Conservation (phyloP, 306 rosid genomes). For the Trichosanthes truncata region DNA sequence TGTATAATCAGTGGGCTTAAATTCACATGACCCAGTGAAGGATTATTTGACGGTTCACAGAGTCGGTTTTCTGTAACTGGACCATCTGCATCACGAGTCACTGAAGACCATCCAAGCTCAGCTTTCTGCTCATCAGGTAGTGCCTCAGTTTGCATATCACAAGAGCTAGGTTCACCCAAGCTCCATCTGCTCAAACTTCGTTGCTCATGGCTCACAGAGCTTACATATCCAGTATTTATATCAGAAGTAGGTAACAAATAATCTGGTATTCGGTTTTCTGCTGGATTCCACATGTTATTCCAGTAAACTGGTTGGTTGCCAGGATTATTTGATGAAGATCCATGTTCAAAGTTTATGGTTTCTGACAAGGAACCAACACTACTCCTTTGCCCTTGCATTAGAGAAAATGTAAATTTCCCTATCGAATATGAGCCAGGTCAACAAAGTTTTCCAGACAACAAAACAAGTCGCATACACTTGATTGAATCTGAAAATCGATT, state of each 20-base stretch:
- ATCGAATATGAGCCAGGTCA: slow-evolving; percentile 14
- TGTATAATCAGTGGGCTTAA: slow-evolving; percentile 34
- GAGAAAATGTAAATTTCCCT: slow-evolving; percentile 23
- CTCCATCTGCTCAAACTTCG: slow-evolving; percentile 66
- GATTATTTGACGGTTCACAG: slow-evolving; percentile 38
- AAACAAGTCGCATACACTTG: slow-evolving; percentile 13
- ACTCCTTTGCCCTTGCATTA: slow-evolving; percentile 98
- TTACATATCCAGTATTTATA: slow-evolving; percentile 43
- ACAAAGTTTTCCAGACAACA: slow-evolving; percentile 13
- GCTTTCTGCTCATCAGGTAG: slow-evolving; percentile 48
- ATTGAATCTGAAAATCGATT: slow-evolving; percentile 32
- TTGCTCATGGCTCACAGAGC: slow-evolving; percentile 45
- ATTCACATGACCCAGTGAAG: slow-evolving; percentile 41
- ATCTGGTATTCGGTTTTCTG: slow-evolving; percentile 50
- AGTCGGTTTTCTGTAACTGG: slow-evolving; percentile 44
- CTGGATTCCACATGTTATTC: slow-evolving; percentile 50
- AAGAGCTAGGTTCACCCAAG: slow-evolving; percentile 80
- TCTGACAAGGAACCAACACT: slow-evolving; percentile 67
- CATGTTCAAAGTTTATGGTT: slow-evolving; percentile 78
- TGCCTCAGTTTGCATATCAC: slow-evolving; percentile 38
- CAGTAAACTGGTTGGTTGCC: slow-evolving; percentile 57
- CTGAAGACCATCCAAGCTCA: slow-evolving; percentile 66
- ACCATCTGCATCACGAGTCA: slow-evolving; percentile 34
- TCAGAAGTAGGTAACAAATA: slow-evolving; percentile 44
- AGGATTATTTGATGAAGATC: slow-evolving; percentile 45